Conservation (phyloP, 352 stramenopile genomes). For the Plasmopara halstedii region DNA sequence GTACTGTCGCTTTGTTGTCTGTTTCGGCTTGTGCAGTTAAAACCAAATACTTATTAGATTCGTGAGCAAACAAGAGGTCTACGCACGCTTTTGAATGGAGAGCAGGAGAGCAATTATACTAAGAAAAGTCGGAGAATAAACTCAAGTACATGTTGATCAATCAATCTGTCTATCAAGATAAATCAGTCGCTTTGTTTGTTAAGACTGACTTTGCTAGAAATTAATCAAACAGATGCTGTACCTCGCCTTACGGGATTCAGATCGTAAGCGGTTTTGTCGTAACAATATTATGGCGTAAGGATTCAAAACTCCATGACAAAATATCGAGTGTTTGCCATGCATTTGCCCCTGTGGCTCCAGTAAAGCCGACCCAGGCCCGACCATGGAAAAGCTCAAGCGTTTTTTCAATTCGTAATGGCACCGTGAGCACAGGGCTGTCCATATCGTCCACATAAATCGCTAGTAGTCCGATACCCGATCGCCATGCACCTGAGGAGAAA, state of each 20-base stretch:
- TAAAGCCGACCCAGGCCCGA: constrained; percentile 89
- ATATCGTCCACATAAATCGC: constrained; percentile 86
- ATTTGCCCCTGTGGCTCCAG: constrained; percentile 69
- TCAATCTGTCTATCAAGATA: constrained; percentile 1
- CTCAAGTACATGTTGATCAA: constrained; percentile 27
- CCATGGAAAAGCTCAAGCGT: constrained; percentile 76
- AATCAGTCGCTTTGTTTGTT: neutral
- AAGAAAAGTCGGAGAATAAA: constrained; percentile 32
- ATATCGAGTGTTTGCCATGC: constrained; percentile 89
- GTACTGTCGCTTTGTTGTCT: constrained; percentile 25
- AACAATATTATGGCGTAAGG: constrained; percentile 33
- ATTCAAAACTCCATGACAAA: constrained; percentile 74
- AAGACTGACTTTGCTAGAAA: neutral
- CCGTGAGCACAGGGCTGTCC: constrained; percentile 62
- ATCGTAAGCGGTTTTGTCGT: constrained; percentile 7
- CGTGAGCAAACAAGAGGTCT: constrained; percentile 34
- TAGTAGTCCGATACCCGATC: constrained; percentile 64
- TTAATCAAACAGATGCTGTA: neutral
- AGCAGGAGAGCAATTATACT: constrained; percentile 30
- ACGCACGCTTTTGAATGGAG: constrained; percentile 28
- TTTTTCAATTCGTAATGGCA: constrained; percentile 80
- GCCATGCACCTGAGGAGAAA: constrained; percentile 50
- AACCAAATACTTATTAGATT: constrained; percentile 52
- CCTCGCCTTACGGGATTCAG: neutral
- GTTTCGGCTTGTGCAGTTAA: constrained; percentile 35